phyloP scores from a whole-genome alignment of 176 grass and related monocot species.

The Triticum urartu region DNA sequence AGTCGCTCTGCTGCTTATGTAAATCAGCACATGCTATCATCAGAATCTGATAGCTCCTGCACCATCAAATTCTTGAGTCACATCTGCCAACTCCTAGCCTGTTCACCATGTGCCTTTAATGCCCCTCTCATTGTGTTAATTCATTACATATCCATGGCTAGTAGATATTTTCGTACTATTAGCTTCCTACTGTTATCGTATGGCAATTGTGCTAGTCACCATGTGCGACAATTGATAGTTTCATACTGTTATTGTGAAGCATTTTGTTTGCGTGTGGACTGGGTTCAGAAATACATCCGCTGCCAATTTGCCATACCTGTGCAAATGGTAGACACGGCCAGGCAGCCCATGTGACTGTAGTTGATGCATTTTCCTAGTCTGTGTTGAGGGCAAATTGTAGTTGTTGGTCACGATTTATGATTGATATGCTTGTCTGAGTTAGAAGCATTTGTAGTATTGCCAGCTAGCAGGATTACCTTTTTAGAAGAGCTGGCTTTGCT shows the following conservation, averaged over 20 bases:
- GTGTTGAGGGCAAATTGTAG: background rate
- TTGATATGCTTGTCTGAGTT: slow-evolving; percentile 11
- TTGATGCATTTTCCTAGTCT: background rate
- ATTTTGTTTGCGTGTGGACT: background rate
- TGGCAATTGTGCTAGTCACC: background rate
- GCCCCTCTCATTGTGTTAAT: background rate
- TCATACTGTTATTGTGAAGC: background rate
- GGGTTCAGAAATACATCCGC: background rate
- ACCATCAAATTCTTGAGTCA: too few relatives aligned
- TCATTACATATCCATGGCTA: background rate
- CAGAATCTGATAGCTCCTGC: too few relatives aligned
- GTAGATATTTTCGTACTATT: background rate
- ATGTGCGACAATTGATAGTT: background rate
- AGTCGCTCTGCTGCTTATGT: background rate
- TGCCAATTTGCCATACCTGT: background rate
- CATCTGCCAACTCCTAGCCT: too few relatives aligned
- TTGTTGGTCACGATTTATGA: background rate
- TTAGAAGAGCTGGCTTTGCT: background rate
- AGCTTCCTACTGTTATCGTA: background rate
- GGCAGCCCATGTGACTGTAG: background rate
- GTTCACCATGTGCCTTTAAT: background rate
- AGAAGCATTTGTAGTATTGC: background rate
- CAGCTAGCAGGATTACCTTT: background rate
- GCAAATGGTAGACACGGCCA: background rate
- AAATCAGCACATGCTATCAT: background rate